Base-by-base conservation (phyloP, 768 basidiomycete species). In the Xerocomellus chrysenteron region DNA sequence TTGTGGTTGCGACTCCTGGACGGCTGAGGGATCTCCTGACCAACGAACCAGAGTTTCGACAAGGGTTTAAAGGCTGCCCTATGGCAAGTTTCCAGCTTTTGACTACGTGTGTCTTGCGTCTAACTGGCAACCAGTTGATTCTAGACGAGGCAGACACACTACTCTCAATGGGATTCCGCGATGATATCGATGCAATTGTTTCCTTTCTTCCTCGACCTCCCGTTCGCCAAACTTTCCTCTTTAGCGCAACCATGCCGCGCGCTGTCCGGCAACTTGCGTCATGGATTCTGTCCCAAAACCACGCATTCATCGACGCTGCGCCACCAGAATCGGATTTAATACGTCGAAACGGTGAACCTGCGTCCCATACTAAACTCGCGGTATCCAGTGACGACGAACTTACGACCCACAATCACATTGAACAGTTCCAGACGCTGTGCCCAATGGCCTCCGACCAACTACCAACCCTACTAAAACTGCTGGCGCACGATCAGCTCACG, bases 111-210 rank as follows among this genome's bases (percentile, higher is more conserved):
- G 37, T 21, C 36, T 57, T 37, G 44, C 24, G 26, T n/a, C 53
- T 58, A 32, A 61, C 55, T n/a, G 54, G 41, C 50, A 21, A 4
- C 12, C 59, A 93, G 90, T 80, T 98, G 50, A 80, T 98, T 56
- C 77, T 98, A 55, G 97, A 98, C 66, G 93, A 97, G 69, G 92
- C 93, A 12, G 94, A 98, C 66, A 91, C 88, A 0, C 78, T 96
- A 13, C 78, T 98, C 12, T 92, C 94, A 54, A 89, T 94, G 87
- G 94, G 94, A 62, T 97, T 96, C 82, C 82, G 88, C 5, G 82
- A 86, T 24, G 94, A 96, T 64, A 84, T 98, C 32, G 83, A 90
- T 21, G 83, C 80, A 2, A 92, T 96, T 63, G 72, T 80, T 30
- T 66, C 75, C 5, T 80, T 76, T 64, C 77, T 95, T n/a, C 87